These are phyloP conservation scores for Recurvomyces mirabilis DNA, from an alignment of 495 filamentous ascomycete species.

Conservation along the genomic window DNA sequence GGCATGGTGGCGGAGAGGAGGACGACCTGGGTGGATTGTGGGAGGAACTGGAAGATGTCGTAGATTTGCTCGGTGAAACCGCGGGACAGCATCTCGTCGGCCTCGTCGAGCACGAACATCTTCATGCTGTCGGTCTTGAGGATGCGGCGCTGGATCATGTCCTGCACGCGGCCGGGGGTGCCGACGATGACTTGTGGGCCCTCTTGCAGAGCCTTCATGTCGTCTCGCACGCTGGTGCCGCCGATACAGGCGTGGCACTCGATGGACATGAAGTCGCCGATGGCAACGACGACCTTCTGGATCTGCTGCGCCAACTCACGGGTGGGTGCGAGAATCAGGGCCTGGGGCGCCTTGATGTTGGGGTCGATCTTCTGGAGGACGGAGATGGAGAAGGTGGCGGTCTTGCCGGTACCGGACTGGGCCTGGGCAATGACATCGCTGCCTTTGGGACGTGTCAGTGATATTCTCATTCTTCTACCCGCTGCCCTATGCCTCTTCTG, in stretches of 20 bases:
- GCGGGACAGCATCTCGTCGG: conserved; percentile 96
- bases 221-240: conserved; percentile 93
- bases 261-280: conserved; percentile 98
- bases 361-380: conserved; percentile 96
- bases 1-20: conserved; percentile 96
- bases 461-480: neutral
- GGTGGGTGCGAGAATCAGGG: conserved; percentile 89
- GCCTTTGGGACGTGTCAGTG: conserved; percentile 39
- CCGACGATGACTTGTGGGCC: conserved; percentile 95
- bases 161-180: conserved; percentile 92
- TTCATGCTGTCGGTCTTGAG: conserved; percentile 94
- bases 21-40: conserved; percentile 94
- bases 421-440: conserved; percentile 98
- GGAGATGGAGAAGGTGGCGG: conserved; percentile 96
- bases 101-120: conserved; percentile 98
- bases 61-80: conserved; percentile 99
- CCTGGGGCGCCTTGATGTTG: conserved; percentile 83
- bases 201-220: conserved; percentile 91
- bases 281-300: conserved; percentile 95
- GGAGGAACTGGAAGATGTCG: conserved; percentile 97
- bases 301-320: conserved; percentile 98
- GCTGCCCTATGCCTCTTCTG: neutral
- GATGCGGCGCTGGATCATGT: conserved; percentile 97
- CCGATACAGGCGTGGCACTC: conserved; percentile 99
- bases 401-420: conserved; percentile 98